Conservation (phyloP, 495 filamentous ascomycete species). For the Penicillium fimorum region DNA sequence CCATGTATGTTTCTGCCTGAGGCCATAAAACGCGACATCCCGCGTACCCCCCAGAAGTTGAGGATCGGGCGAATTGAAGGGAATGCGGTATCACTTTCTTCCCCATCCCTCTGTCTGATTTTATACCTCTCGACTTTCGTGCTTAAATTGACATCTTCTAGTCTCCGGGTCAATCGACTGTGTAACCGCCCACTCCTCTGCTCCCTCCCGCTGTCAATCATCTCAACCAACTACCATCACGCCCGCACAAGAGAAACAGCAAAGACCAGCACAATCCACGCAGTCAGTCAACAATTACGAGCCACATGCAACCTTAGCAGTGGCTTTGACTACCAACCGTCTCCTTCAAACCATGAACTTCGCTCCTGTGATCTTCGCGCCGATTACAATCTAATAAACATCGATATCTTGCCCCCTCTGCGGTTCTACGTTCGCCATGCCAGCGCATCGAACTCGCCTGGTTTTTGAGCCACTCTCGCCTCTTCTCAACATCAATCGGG, state of each 20-base stretch:
- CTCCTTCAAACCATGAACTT: neutral
- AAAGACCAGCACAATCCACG: neutral
- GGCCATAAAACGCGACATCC: slow-evolving; percentile 16
- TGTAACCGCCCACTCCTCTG: neutral
- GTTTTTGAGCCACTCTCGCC: slow-evolving; percentile 83
- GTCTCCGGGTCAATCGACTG: neutral
- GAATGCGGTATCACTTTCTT: neutral
- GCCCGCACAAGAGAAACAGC: neutral
- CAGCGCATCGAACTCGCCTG: slow-evolving; percentile 62
- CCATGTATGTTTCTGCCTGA: slow-evolving; percentile 2
- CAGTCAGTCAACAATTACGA: neutral
- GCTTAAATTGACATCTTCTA: neutral
- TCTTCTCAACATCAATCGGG: slow-evolving; percentile 66
- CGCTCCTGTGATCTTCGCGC: neutral
- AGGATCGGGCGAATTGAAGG: neutral
- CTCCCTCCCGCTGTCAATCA: neutral
- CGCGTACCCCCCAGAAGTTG: slow-evolving; percentile 4
- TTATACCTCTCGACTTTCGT: neutral
- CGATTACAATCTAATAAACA: neutral
- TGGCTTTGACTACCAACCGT: neutral
- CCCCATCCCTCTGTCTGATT: neutral
- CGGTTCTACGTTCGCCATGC: slow-evolving; percentile 50
- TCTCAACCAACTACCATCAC: neutral
- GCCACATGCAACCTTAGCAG: neutral
- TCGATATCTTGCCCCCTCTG: neutral